Base-by-base conservation (phyloP, 1,139 yeast genomes). In the Geotrichum histeridarum region DNA sequence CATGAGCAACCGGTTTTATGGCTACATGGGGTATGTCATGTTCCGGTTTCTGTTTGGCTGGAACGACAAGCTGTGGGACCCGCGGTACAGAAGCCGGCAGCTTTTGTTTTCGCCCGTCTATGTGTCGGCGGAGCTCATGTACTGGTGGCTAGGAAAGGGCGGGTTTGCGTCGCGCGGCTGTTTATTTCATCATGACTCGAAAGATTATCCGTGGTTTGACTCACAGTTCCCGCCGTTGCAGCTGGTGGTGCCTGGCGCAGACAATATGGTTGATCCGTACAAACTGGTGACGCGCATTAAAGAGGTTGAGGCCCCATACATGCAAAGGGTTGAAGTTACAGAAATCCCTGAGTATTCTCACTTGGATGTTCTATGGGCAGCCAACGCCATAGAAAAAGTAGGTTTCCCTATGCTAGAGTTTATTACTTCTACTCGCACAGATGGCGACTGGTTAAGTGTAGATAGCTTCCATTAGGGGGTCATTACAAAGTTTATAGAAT, bases 301-400 rank as follows among this genome's bases (percentile, higher is more conserved):
- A 1, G 71, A 68, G 0, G 68, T 59, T 27, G 59, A 56, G 33
- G 17, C 37, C 12, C 32, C 35, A 30, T 36, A 50, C n/a, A 47
- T 44, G 35, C 18, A 30, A 11, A 3, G 32, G 14, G 58, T 67
- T 4, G 61, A 60, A 37, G 63, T 69, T 7, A 61, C 63, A 14
- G 67, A 68, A 36, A 53, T 70, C 36, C 68, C 70, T 0, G 63
- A 75, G 33, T 94, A 90, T 67, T 93, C 94, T 49, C 98, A 91
- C 68, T 76, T 91, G 64, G 98, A 91, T 67, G 94, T 90, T 22
- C 70, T 91, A 30, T 91, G 98, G 98, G 95, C 96, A 0, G 68
- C 73, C 33, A 90, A 87, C 62, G 95, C 83, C 0, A 73, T 77
- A n/a, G 75, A 76, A 3, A 73, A 71, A 53, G 83, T 86, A 4